Percentiles rank a stretch among this genome's conserved stretches.
phyloP scores from a whole-genome alignment of 176 grass and related monocot genomes.

The Carex scoparia region DNA sequence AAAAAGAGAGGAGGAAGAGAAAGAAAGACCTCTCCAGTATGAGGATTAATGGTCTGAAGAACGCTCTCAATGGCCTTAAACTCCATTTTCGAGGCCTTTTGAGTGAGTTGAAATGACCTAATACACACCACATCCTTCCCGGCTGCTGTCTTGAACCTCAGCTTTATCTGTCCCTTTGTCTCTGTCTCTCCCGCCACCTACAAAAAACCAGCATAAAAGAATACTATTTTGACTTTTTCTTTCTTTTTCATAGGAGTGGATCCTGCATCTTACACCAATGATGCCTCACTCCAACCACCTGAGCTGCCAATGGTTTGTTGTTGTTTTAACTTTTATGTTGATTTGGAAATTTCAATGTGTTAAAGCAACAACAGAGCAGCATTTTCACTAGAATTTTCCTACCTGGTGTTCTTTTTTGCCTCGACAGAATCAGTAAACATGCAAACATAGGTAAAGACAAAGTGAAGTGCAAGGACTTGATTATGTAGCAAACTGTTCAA shows the following conservation, averaged over 20 bases:
- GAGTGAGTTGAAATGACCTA: slow-evolving; percentile 93
- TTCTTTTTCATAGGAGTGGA: not conserved
- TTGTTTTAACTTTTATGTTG: not conserved
- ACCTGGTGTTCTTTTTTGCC: not conserved
- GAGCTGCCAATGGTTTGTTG: not conserved
- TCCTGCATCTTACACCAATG: not conserved
- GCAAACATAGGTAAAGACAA: not conserved
- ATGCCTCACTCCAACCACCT: not conserved
- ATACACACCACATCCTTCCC: slow-evolving; percentile 98
- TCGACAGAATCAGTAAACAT: too few species aligned
- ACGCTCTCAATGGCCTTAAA: slow-evolving; percentile 97
- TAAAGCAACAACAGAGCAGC: not conserved
- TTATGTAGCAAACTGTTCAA: not conserved
- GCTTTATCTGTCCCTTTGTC: slow-evolving; percentile 88
- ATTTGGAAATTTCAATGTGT: not conserved
- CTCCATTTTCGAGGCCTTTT: slow-evolving; percentile 98
- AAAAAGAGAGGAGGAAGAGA: slow-evolving; percentile 2
- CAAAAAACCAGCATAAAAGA: slow-evolving; percentile 1
- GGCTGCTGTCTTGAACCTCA: slow-evolving; percentile 84
- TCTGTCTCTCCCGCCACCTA: slow-evolving; percentile 91
- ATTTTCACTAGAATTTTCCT: not conserved
- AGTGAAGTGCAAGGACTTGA: not conserved
- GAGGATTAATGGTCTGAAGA: slow-evolving; percentile 96
- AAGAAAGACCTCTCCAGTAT: slow-evolving; percentile 60
- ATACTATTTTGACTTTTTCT: not conserved